These are phyloP conservation scores for Poa annua DNA, from an alignment of 176 grass and related monocot species.

Conservation along the genomic window DNA sequence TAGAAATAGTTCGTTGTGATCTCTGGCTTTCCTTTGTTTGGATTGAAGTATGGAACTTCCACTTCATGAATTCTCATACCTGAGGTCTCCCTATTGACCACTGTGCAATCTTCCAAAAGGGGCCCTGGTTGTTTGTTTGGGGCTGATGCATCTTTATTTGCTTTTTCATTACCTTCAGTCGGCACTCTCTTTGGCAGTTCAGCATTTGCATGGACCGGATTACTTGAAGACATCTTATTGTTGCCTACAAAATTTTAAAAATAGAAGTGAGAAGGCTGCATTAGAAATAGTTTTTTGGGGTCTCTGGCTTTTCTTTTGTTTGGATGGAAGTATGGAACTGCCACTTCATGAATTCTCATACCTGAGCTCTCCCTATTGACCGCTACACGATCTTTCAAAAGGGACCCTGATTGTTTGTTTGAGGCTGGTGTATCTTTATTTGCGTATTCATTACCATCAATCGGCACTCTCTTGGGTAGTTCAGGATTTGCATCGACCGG, in stretches of 20 bases:
- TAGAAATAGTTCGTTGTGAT: constrained; percentile 8
- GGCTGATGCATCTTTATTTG: too few species aligned
- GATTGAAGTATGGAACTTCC: background rate
- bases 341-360: constrained; percentile 4
- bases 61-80: too few species aligned
- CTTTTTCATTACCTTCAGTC: too few species aligned
- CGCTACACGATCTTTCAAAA: background rate
- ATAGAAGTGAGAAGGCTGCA: background rate
- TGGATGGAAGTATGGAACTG: constrained; percentile 3
- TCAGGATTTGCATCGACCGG: background rate
- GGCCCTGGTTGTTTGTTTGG: too few species aligned
- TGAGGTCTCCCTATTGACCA: too few species aligned
- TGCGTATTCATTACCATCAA: constrained; percentile 2
- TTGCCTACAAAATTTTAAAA: constrained; percentile 1
- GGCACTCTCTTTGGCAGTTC: background rate
- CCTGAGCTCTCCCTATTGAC: constrained; percentile 20
- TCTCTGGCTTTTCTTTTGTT: background rate
- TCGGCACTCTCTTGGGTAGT: background rate
- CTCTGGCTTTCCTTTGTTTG: background rate
- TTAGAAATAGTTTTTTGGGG: constrained; percentile 11
- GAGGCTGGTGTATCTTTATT: constrained; percentile 10
- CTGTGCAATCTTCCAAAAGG: too few species aligned
- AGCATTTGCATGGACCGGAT: background rate
- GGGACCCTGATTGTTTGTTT: background rate
- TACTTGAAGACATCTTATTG: background rate